phyloP scores from a whole-genome alignment of 331 rosid genomes.

The Ulmus americana region DNA sequence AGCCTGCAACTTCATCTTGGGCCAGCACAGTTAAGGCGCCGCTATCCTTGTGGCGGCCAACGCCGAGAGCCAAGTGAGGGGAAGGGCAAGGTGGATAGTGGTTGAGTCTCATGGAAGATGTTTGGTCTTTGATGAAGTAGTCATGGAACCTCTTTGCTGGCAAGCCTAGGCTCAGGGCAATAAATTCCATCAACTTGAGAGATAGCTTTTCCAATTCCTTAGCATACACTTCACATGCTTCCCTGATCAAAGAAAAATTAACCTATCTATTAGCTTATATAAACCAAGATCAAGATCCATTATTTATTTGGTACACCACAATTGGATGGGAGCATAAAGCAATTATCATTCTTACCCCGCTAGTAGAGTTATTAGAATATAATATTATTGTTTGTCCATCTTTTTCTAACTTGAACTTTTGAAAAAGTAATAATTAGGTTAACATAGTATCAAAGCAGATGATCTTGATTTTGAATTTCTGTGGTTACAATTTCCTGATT shows the following conservation, averaged over 20 bases:
- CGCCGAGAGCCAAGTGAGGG: constrained; percentile 61
- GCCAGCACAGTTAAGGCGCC: constrained; percentile 65
- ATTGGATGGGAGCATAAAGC: too few species aligned
- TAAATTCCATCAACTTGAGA: constrained; percentile 49
- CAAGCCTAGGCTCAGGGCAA: constrained; percentile 57
- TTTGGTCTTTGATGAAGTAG: constrained; percentile 44
- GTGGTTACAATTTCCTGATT: too few species aligned
- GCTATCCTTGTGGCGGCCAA: constrained; percentile 67
- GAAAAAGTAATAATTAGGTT: too few species aligned
- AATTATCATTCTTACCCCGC: too few species aligned
- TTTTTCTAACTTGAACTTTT: too few species aligned
- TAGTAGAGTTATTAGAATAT: too few species aligned
- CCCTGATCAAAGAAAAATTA: constrained; percentile 22
- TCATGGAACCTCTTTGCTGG: constrained; percentile 32
- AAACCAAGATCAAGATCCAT: too few species aligned
- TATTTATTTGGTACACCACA: too few species aligned
- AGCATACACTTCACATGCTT: constrained; percentile 46
- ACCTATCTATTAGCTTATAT: not conserved
- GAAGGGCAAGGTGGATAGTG: constrained; percentile 63
- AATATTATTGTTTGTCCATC: too few species aligned
- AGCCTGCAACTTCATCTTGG: constrained; percentile 65
- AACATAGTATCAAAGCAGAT: too few species aligned
- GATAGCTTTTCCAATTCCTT: constrained; percentile 52
- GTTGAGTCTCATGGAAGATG: constrained; percentile 40
- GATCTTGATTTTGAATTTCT: too few species aligned